Conservation (phyloP, 1,284 basidiomycete species). For the Lentinula novae-zelandiae region DNA sequence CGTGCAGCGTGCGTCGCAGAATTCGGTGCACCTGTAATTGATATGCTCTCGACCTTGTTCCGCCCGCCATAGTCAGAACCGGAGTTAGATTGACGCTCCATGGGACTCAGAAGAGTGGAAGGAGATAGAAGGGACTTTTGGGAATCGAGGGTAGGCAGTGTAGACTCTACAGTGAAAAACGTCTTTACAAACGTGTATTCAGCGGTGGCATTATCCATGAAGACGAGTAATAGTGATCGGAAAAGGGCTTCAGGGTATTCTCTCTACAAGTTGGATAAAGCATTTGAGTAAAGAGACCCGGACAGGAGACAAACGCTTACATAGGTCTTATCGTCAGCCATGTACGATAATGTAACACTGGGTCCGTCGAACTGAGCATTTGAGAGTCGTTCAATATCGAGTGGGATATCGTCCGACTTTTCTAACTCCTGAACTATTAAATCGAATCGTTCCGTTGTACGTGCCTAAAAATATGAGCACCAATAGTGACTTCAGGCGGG, state of each 20-base stretch:
- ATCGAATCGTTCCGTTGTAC: constrained; percentile 63
- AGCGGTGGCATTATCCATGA: constrained; percentile 90
- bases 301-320: constrained; percentile 42
- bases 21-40: constrained; percentile 25
- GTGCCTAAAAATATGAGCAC: constrained; percentile 37
- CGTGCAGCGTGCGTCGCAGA: constrained; percentile 39
- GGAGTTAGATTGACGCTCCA: constrained; percentile 34
- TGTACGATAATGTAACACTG: constrained; percentile 75
- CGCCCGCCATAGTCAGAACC: constrained; percentile 40
- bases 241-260: constrained; percentile 79
- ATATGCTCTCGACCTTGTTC: constrained; percentile 21
- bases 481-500: neutral
- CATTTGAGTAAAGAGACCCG: constrained; percentile 3
- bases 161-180: constrained; percentile 64
- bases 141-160: constrained; percentile 30
- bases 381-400: constrained; percentile 55
- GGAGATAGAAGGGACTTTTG: constrained; percentile 38
- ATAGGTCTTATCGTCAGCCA: constrained; percentile 81
- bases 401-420: constrained; percentile 25
- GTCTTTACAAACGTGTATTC: constrained; percentile 85
- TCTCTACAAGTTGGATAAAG: constrained; percentile 47
- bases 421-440: constrained; percentile 45
- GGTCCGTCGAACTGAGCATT: constrained; percentile 77
- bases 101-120: constrained; percentile 28
- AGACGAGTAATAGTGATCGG: constrained; percentile 81